Percentiles rank a stretch among this genome's conserved stretches.
These are phyloP conservation scores for Hsuehochloa calcarea DNA, from an alignment of 176 grass and related monocot species.

Conservation along the genomic window DNA sequence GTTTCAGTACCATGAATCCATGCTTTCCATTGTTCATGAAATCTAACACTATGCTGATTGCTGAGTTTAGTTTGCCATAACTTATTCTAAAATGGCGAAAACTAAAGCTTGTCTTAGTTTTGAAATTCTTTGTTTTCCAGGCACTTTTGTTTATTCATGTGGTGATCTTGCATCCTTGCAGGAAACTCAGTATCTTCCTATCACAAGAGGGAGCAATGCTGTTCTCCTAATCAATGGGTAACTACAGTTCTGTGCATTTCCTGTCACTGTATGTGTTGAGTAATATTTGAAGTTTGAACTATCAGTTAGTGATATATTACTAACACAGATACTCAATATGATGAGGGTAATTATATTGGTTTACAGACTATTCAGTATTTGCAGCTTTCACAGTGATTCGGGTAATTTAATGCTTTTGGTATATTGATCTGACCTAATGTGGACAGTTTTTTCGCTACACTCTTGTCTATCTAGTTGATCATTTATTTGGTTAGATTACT, in stretches of 20 bases:
- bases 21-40: slow-evolving; percentile 21
- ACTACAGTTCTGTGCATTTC: slow-evolving; percentile 27
- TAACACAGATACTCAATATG: neutral
- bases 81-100: slow-evolving; percentile 3
- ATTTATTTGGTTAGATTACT: neutral
- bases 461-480: slow-evolving; percentile 5
- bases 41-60: neutral
- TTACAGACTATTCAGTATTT: neutral
- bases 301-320: neutral
- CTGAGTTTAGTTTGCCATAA: slow-evolving; percentile 1
- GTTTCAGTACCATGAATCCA: slow-evolving; percentile 9
- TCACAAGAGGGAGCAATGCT: slow-evolving; percentile 91
- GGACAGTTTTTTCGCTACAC: neutral
- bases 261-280: slow-evolving; percentile 2
- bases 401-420: neutral
- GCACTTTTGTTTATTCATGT: slow-evolving; percentile 15
- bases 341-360: neutral
- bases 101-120: neutral
- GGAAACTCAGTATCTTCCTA: slow-evolving; percentile 97
- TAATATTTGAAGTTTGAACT: neutral
- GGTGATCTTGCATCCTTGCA: slow-evolving; percentile 48
- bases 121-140: neutral
- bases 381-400: slow-evolving; percentile 2
- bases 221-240: slow-evolving; percentile 99
- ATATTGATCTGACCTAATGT: neutral